These are phyloP conservation scores for Ascochyta rabiei DNA, from an alignment of 2,329 filamentous ascomycete species.

Conservation along the genomic window DNA sequence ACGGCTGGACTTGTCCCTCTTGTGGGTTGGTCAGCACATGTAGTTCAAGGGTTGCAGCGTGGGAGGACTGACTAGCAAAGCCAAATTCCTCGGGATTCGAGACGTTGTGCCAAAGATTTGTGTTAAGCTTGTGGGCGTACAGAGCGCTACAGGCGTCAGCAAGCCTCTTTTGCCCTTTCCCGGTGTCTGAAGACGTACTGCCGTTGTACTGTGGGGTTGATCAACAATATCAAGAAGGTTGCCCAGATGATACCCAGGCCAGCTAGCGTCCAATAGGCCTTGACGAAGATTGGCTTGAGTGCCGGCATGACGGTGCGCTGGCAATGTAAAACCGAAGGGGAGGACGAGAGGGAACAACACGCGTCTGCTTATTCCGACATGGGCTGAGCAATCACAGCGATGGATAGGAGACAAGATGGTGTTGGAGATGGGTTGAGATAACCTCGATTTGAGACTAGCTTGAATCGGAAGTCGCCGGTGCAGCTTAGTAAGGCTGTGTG, in stretches of 20 bases:
- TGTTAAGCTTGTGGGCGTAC: constrained; percentile 82
- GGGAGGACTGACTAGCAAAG: constrained; percentile 69
- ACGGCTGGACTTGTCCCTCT: constrained; percentile 90
- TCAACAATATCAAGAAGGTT: constrained; percentile 67
- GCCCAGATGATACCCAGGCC: constrained; percentile 69
- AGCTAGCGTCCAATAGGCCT: constrained; percentile 48
- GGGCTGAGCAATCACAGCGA: neutral
- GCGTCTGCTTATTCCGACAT: neutral
- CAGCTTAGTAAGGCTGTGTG: neutral
- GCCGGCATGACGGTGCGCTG: constrained; percentile 28
- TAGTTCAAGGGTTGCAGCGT: neutral
- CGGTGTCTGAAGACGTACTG: constrained; percentile 63
- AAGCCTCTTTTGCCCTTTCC: neutral
- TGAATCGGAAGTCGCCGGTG: constrained; percentile 14
- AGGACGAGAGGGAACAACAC: too few relatives aligned
- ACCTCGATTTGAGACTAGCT: constrained; percentile 12
- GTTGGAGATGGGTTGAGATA: constrained; percentile 13
- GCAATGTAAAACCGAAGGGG: neutral
- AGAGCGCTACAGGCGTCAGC: constrained; percentile 63
- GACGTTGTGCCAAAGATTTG: constrained; percentile 72
- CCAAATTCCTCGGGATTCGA: constrained; percentile 82
- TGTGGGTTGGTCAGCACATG: constrained; percentile 1
- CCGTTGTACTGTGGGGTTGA: constrained; percentile 75
- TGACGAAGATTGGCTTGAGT: constrained; percentile 38
- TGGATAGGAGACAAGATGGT: constrained; percentile 9